These are phyloP conservation scores for Stylosanthes scabra DNA, from an alignment of 331 rosid species.

Conservation along the genomic window DNA sequence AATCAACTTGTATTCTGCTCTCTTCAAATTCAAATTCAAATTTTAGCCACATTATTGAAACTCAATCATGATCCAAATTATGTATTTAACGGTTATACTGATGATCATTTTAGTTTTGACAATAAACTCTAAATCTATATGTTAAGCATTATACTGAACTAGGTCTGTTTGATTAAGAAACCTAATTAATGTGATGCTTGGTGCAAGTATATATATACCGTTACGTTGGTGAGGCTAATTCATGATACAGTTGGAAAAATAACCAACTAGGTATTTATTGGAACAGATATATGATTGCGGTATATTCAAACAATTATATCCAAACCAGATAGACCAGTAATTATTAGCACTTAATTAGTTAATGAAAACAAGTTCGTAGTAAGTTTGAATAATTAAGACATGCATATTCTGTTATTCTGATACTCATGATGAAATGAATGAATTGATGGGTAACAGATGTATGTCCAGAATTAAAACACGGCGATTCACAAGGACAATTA, in stretches of 20 bases:
- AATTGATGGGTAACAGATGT: background rate
- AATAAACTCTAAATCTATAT: background rate
- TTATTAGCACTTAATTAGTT: too few species aligned
- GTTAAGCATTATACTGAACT: background rate
- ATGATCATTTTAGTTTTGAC: background rate
- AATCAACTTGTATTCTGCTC: slow-evolving; percentile 28
- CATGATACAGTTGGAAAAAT: background rate
- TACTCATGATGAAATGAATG: background rate
- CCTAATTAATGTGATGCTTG: background rate
- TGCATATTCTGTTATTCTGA: background rate
- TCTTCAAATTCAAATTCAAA: slow-evolving; percentile 40
- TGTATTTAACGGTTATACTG: background rate
- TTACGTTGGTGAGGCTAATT: background rate
- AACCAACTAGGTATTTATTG: background rate
- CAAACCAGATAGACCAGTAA: background rate
- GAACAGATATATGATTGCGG: background rate
- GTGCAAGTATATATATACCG: background rate
- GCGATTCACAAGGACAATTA: background rate
- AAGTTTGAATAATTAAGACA: background rate
- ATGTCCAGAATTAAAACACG: background rate
- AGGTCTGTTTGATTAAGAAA: slow-evolving; percentile 4
- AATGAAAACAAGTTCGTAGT: background rate
- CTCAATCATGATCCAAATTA: background rate
- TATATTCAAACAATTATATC: background rate
- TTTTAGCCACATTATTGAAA: background rate